Percentiles rank a stretch among this genome's conserved stretches.
Evolutionary conservation across 2,329 filamentous ascomycete genomes (phyloP).

Genomic region (Tolypocladium capitatum): DNA sequence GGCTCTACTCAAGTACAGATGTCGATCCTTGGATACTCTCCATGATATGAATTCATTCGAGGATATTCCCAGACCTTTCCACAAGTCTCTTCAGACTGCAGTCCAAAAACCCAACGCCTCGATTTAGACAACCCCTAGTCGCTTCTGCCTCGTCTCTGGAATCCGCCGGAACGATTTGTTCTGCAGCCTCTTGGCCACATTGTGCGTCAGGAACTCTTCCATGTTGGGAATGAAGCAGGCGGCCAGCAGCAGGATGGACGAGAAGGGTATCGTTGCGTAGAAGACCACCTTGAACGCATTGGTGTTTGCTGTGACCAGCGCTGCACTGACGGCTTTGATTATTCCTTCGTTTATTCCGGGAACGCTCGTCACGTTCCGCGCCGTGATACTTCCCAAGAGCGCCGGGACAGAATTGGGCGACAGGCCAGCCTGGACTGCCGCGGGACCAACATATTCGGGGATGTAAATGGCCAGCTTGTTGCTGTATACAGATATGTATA

Average conservation of each 20-base stretch:
- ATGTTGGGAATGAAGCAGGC: neutral
- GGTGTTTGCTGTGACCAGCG: neutral
- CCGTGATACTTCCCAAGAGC: neutral
- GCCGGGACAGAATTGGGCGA: neutral
- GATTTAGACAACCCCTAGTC: neutral
- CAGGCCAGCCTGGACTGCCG: neutral
- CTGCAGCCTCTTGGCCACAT: neutral
- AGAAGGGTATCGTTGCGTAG: neutral
- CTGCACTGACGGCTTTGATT: neutral
- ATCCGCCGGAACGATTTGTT: neutral
- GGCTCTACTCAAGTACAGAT: neutral
- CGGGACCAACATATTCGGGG: neutral
- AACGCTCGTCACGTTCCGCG: neutral
- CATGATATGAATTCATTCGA: neutral
- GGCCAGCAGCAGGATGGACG: neutral
- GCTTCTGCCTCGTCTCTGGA: neutral
- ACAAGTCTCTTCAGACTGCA: too few species aligned
- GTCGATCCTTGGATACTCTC: neutral
- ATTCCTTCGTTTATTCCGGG: neutral
- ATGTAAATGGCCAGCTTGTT: neutral
- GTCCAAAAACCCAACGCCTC: neutral
- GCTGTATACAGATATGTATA: neutral
- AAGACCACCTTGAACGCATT: neutral
- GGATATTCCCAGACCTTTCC: too few species aligned
- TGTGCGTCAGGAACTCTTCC: neutral